Percentiles rank a stretch among this genome's conserved stretches.
Evolutionary conservation across 495 filamentous ascomycete genomes (phyloP).

Genomic region (Parmelia sp.): DNA sequence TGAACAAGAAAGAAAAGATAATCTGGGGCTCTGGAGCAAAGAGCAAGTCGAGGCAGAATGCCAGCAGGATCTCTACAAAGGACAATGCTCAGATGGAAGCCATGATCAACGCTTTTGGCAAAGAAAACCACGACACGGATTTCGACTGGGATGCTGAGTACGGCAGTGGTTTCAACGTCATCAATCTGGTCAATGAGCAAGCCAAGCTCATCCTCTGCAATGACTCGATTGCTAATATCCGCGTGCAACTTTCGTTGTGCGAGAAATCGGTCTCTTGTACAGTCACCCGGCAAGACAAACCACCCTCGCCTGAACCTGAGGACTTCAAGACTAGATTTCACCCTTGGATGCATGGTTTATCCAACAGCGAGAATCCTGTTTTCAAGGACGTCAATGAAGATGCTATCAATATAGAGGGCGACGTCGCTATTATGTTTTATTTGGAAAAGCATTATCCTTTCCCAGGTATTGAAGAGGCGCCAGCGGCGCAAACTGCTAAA

Average conservation of each 20-base stretch:
- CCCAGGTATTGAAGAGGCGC: conserved; percentile 17
- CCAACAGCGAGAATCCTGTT: conserved; percentile 32
- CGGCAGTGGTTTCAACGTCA: conserved; percentile 77
- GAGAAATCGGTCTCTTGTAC: conserved; percentile 55
- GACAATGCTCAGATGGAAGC: conserved; percentile 51
- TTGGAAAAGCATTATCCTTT: conserved; percentile 45
- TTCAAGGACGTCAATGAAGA: conserved; percentile 50
- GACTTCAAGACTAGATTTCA: conserved; percentile 11
- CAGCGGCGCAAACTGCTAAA: conserved; percentile 28
- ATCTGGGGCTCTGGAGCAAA: conserved; percentile 94
- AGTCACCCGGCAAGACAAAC: conserved; percentile 21
- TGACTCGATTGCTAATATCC: conserved; percentile 50
- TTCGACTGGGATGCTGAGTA: conserved; percentile 80
- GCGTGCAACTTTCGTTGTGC: conserved; percentile 50
- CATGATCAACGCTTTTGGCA: conserved; percentile 73
- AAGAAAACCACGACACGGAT: conserved; percentile 66
- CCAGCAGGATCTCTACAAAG: conserved; percentile 60
- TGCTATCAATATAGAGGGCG: conserved; percentile 42
- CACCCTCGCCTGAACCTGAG: conserved; percentile 4
- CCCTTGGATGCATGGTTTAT: conserved; percentile 28
- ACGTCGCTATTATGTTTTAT: conserved; percentile 48
- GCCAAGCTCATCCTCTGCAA: conserved; percentile 48
- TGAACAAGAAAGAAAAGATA: conserved; percentile 49
- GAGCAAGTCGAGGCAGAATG: conserved; percentile 52
- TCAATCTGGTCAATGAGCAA: conserved; percentile 58